Evolutionary conservation across 768 basidiomycete species (phyloP).

Genomic region (Piloderma croceum): DNA sequence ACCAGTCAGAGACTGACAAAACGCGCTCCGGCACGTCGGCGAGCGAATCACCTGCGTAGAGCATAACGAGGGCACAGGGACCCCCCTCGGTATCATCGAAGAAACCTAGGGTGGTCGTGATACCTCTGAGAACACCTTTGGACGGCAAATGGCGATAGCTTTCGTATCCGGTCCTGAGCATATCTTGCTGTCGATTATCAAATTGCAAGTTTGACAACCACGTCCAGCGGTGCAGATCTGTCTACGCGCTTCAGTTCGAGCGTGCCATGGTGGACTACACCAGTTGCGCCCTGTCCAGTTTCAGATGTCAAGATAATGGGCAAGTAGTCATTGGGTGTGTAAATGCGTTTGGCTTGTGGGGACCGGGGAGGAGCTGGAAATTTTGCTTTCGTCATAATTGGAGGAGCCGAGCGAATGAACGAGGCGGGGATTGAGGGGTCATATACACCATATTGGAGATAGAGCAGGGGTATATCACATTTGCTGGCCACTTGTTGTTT

Average conservation of each 20-base stretch:
- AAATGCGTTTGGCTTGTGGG: slow-evolving; percentile 9
- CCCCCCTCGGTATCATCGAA: no score
- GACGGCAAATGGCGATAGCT: slow-evolving; percentile 11
- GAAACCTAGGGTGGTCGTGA: no score
- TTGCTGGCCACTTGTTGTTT: no score
- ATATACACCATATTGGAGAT: slow-evolving; percentile 9
- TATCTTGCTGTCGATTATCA: slow-evolving; percentile 10
- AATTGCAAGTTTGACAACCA: slow-evolving; percentile 15
- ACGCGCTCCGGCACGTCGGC: slow-evolving; percentile 3
- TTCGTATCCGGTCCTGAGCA: slow-evolving; percentile 13
- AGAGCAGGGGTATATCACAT: no score
- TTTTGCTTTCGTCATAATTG: no score
- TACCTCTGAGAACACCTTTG: slow-evolving; percentile 12
- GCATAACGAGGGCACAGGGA: no score
- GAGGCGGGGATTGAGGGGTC: slow-evolving; percentile 12
- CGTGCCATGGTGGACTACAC: slow-evolving; percentile 15
- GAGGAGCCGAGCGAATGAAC: slow-evolving; percentile 14
- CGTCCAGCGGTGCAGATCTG: slow-evolving; percentile 10
- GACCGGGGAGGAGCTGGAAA: slow-evolving; percentile 9
- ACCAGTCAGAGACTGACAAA: no score
- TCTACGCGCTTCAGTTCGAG: slow-evolving; percentile 8
- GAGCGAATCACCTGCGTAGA: slow-evolving; percentile 2
- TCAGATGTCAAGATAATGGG: slow-evolving; percentile 12
- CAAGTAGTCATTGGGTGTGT: slow-evolving; percentile 10
- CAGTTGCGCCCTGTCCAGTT: no score